A percentile compares a stretch with the other conserved stretches of the same genome.
phyloP scores from a whole-genome alignment of 441 rosid species.

The Gossypium davidsonii region DNA sequence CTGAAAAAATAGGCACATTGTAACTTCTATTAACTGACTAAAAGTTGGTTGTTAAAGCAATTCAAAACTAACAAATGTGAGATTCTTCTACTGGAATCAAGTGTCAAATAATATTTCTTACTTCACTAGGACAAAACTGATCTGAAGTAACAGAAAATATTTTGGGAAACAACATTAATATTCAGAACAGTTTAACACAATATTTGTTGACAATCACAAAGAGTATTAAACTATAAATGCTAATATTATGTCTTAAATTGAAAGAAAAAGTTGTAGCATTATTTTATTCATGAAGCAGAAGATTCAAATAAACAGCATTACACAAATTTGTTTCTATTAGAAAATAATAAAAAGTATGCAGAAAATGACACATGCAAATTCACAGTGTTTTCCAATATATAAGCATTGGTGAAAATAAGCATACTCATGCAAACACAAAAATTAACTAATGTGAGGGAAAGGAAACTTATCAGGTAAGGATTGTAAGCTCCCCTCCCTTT shows the following conservation, averaged over 20 bases:
- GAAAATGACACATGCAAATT: neutral
- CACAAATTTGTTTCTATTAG: neutral
- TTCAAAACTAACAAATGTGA: neutral
- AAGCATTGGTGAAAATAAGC: neutral
- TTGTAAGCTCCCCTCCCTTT: no score
- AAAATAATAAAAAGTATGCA: neutral
- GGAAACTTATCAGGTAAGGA: no score
- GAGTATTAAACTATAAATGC: neutral
- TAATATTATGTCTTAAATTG: neutral
- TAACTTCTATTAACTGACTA: neutral
- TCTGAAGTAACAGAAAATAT: neutral
- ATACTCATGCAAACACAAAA: neutral
- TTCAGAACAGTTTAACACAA: neutral
- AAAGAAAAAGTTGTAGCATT: neutral
- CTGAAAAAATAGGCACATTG: neutral
- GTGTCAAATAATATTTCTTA: neutral
- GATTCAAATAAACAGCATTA: neutral
- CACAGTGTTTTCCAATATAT: neutral
- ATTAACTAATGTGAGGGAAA: neutral
- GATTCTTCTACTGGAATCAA: neutral
- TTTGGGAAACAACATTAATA: neutral
- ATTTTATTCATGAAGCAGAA: neutral
- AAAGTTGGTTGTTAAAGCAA: slow-evolving; percentile 9
- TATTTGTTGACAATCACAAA: neutral
- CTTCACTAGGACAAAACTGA: neutral